A percentile compares a stretch with the other conserved stretches of the same genome.
Conservation (phyloP, 176 grass and related monocot species). For the Guadua angustifolia region DNA sequence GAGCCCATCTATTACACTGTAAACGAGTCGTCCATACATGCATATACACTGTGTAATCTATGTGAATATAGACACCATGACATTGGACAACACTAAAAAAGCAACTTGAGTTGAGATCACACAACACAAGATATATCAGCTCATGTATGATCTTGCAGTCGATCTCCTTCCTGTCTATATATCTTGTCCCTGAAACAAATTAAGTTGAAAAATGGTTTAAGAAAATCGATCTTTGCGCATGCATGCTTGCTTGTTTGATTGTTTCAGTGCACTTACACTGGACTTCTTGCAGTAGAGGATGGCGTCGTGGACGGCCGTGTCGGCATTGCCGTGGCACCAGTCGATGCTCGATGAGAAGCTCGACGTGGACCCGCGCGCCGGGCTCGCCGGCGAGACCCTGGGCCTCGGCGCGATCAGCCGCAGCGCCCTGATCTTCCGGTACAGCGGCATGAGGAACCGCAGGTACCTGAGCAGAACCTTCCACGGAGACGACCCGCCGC, state of each 20-base stretch:
- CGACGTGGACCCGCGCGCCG: conserved; percentile 45
- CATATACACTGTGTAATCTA: conserved; percentile 12
- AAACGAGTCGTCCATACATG: conserved; percentile 16
- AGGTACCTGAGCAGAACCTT: conserved; percentile 80
- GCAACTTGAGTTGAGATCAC: conserved; percentile 6
- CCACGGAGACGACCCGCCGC: conserved; percentile 51
- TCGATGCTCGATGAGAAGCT: conserved; percentile 55
- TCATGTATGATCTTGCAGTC: not conserved
- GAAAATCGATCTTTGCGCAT: not conserved
- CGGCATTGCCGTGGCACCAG: conserved; percentile 78
- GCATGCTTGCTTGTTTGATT: not conserved
- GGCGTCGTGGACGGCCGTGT: conserved; percentile 84
- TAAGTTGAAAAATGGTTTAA: not conserved
- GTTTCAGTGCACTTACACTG: conserved; percentile 50
- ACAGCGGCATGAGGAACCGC: conserved; percentile 72
- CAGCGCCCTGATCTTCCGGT: conserved; percentile 65
- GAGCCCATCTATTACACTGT: conserved; percentile 32
- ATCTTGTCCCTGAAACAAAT: conserved; percentile 59
- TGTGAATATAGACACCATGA: not conserved
- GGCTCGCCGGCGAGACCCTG: conserved; percentile 42
- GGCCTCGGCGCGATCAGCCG: not conserved
- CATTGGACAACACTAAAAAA: conserved; percentile 15
- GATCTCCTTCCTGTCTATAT: conserved; percentile 11
- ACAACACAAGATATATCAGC: conserved; percentile 23
- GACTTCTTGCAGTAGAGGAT: conserved; percentile 98